Conservation (phyloP, 1,284 basidiomycete species). For the Boletus sp. region DNA sequence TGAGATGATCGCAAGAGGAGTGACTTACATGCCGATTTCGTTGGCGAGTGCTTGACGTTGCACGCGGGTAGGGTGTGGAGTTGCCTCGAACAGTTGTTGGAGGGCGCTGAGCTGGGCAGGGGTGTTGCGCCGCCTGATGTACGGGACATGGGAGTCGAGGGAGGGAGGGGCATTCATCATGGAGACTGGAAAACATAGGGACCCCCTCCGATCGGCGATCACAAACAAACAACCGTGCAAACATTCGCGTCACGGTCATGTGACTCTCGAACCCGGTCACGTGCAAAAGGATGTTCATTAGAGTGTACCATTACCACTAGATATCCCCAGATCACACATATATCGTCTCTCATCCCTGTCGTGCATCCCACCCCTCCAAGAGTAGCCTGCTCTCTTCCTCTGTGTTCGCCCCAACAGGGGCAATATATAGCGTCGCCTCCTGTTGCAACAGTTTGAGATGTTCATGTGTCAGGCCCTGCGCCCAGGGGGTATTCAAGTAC, state of each 20-base stretch:
- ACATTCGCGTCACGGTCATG: slow-evolving; percentile 27
- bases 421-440: slow-evolving; percentile 26
- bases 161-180: too few relatives aligned
- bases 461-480: slow-evolving; percentile 12
- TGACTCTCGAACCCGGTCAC: slow-evolving; percentile 23
- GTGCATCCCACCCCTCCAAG: slow-evolving; percentile 20
- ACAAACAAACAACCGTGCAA: slow-evolving; percentile 14
- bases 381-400: slow-evolving; percentile 37
- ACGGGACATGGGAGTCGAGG: slow-evolving; percentile 27
- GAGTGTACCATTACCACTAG: too few relatives aligned
- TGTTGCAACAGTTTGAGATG: slow-evolving; percentile 20
- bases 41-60: slow-evolving; percentile 41
- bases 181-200: too few relatives aligned
- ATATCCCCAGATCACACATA: slow-evolving; percentile 3
- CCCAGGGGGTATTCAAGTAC: slow-evolving; percentile 32
- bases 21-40: slow-evolving; percentile 41
- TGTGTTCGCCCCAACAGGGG: slow-evolving; percentile 34
- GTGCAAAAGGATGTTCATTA: too few relatives aligned
- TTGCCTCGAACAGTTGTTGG: slow-evolving; percentile 36
- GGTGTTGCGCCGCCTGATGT: slow-evolving; percentile 34
- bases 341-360: not conserved
- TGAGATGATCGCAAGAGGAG: not conserved
- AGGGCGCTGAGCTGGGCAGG: slow-evolving; percentile 40
- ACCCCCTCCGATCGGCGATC: not conserved
- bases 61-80: slow-evolving; percentile 42